Percentiles rank a stretch among this genome's conserved stretches.
These are phyloP conservation scores for Blastocladiella britannica DNA, from an alignment of 192 early-diverging fungal genomes.

Conservation along the genomic window DNA sequence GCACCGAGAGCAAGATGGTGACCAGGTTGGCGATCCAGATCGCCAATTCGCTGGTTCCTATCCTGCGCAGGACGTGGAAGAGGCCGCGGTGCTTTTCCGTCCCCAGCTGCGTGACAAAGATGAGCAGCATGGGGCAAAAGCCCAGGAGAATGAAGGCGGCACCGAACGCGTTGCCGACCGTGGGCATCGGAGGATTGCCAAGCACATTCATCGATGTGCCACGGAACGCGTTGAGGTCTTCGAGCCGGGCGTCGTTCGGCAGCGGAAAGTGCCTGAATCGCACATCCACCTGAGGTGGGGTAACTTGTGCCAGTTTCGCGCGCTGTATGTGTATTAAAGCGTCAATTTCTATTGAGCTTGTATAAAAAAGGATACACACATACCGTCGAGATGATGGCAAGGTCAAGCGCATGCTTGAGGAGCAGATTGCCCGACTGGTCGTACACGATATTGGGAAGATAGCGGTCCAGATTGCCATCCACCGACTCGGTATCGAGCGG, in stretches of 20 bases:
- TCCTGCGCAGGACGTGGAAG: not conserved
- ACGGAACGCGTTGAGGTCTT: not conserved
- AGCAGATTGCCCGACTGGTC: not conserved
- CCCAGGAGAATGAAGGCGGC: not conserved
- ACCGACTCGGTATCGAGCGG: not conserved
- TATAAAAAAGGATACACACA: not conserved
- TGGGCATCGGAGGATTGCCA: not conserved
- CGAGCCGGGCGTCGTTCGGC: not conserved
- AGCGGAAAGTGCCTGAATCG: not conserved
- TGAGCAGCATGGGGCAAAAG: not conserved
- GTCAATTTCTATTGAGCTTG: too few species aligned
- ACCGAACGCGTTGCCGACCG: not conserved
- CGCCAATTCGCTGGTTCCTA: not conserved
- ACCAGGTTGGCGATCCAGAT: not conserved
- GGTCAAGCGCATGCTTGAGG: not conserved
- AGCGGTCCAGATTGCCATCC: not conserved
- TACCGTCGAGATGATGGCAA: not conserved
- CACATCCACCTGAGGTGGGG: not conserved
- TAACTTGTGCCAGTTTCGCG: too few species aligned
- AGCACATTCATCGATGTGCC: too few species aligned
- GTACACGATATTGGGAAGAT: too few species aligned
- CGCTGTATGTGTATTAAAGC: not conserved
- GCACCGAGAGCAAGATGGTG: not conserved
- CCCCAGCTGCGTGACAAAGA: not conserved
- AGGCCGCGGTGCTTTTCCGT: not conserved